Conservation (phyloP, 306 rosid species). For the Vigna radiata region DNA sequence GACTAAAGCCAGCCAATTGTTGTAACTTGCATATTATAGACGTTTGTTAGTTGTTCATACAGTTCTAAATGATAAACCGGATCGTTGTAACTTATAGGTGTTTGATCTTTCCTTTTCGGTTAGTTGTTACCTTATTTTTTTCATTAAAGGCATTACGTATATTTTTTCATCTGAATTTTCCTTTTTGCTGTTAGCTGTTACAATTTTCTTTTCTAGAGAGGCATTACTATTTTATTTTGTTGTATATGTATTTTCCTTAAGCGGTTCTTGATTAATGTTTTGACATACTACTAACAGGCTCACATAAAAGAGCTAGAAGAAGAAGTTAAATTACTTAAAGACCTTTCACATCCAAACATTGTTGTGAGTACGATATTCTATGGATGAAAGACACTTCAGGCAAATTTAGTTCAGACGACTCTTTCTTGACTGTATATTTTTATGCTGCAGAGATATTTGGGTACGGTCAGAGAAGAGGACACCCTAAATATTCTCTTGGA, state of each 20-base stretch:
- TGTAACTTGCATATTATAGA: neutral
- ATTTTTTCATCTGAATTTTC: neutral
- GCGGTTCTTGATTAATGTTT: conserved; percentile 39
- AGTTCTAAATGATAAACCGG: neutral
- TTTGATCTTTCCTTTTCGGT: conserved; percentile 3
- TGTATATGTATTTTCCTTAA: neutral
- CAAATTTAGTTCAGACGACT: conserved; percentile 20
- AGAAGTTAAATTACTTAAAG: conserved; percentile 96
- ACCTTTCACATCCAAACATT: conserved; percentile 93
- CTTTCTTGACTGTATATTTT: conserved; percentile 45
- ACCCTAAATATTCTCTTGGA: conserved; percentile 89
- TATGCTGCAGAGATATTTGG: conserved; percentile 85
- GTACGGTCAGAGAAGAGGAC: conserved; percentile 94
- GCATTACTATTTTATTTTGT: neutral
- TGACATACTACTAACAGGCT: conserved; percentile 63
- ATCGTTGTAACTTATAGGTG: neutral
- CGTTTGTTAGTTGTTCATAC: neutral
- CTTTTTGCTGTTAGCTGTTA: neutral
- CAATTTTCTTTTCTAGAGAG: neutral
- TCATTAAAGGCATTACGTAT: neutral
- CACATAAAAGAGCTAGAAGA: conserved; percentile 98
- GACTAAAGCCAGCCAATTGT: conserved; percentile 5
- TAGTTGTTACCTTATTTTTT: neutral
- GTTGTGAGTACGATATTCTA: conserved; percentile 78
- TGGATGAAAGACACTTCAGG: conserved; percentile 36